Evolutionary conservation across 2,329 filamentous ascomycete genomes (phyloP), one percentile per base, ranked within the genome.

Genomic region (Diaporthe nobilis): DNA sequence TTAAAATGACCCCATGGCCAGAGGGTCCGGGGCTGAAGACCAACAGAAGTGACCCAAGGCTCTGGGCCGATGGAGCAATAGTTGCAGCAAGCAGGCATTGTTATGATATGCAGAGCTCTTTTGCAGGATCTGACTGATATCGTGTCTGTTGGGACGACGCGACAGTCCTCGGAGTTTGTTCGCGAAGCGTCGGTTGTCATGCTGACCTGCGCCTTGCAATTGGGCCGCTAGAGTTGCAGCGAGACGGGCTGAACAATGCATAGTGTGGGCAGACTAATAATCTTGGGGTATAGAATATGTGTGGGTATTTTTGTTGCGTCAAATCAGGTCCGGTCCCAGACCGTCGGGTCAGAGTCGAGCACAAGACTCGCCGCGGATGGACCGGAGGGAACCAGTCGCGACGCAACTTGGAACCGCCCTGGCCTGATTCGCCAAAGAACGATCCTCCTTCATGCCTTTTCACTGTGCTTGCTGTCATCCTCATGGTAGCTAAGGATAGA

Each of bases 21-120:
- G 8, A 39, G 13, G 9, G 34, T 51, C 47, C 37, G 17, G 34
- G 34, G n/a, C 39, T 25, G 37, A 44, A 8, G 34, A 55, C 49
- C 67, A 44, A 71, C 49, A 42, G n/a, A n/a, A 10, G 4, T 55
- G 28, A 28, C 55, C 55, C 70, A 49, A 25, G 55, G 42, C 44
- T 39, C 20, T 72, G 70, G 70, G 53, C 25, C 39, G 53, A 44
- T 60, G 10, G 25, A 34, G 53, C 28, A 49, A 37, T 15, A 37
- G 42, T 37, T 7, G 44, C 63, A 67, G 63, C 10, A 51, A 22
- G 22, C 44, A 51, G 63, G 63, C 44, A 51, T 51, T 20, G 12
- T n/a, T 15, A 67, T 51, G 63, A 51, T 28, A 53, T 53, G 65
- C 65, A 68, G 34, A 17, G 47, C 65, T 51, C 31, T 39, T 68